Evolutionary conservation across 345 rosid species (phyloP).

Genomic region (Eucalyptus cladocalyx): DNA sequence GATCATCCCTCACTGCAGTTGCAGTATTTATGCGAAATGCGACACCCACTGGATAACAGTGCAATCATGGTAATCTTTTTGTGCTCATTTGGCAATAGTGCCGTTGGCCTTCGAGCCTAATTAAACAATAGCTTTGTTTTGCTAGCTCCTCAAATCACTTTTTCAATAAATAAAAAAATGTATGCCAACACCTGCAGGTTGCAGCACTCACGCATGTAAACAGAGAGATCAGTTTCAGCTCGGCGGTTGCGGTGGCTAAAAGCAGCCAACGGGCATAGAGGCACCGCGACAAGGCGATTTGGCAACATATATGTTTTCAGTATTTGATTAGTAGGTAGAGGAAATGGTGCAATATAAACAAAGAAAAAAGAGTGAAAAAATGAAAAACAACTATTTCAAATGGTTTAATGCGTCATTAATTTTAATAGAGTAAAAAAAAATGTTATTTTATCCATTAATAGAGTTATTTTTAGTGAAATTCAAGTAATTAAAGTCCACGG

Average conservation of each 20-base stretch:
- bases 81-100: too few relatives aligned
- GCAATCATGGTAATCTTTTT: too few relatives aligned
- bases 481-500: not conserved
- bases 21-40: too few relatives aligned
- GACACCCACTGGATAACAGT: too few relatives aligned
- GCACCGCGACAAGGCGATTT: not conserved
- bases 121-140: too few relatives aligned
- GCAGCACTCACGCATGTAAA: not conserved
- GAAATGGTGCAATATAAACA: not conserved
- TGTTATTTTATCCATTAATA: not conserved
- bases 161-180: too few relatives aligned
- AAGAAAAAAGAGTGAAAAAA: not conserved
- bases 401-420: not conserved
- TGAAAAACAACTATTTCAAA: not conserved
- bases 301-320: not conserved
- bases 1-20: too few relatives aligned
- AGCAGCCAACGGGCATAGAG: not conserved
- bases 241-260: not conserved
- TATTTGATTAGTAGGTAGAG: not conserved
- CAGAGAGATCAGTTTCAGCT: not conserved
- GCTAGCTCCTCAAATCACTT: too few relatives aligned
- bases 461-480: not conserved
- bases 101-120: too few relatives aligned
- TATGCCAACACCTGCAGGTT: too few relatives aligned
- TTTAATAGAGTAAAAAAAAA: not conserved